Base-by-base conservation (phyloP, 2,329 filamentous ascomycete species). In the Pestalotiopsis sp. region DNA sequence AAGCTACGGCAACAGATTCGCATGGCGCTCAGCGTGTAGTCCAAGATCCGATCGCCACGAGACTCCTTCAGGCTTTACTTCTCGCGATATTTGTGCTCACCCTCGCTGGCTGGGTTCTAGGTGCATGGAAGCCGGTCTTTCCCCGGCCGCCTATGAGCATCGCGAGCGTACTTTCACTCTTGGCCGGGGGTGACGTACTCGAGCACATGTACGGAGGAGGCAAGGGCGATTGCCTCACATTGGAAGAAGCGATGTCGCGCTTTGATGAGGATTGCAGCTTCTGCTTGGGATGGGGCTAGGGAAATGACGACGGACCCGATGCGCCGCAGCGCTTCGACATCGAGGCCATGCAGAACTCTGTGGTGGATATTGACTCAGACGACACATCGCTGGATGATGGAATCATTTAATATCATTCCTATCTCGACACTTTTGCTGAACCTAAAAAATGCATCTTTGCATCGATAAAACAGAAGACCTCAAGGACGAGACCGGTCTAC, bases 121-220 rank as follows among this genome's bases (percentile, higher is more conserved):
- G 66, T 13, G 67, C 71, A 9, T 25, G 62, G 4, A 69, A 67
- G 14, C 52, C 57, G n/a, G 65, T 71, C 7, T 38, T 71, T 13
- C 71, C 71, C 17, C 67, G 70, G 14, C 67, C 61, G 4, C 66
- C 71, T 1, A 69, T 65, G 27, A 69, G 66, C 12, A 66, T 72
- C 45, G 71, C 67, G 14, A 70, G 70, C 25, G 57, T 66, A 2
- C 49, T 68, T 23, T 70, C 69, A 12, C 67, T 72, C 3, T 20
- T 71, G 6, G 68, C 66, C 1, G 71, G 71, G 9, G 71, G 71
- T 12, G 68, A 71, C 41, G 23, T 71, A 5, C 45, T 69, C 17
- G 65, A 66, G 25, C 25, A 66, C 12, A 25, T 69, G 60, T 61
- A 68, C 60, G 36, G 38, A 9, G 12, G 20, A 13, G 60, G 38